phyloP scores from a whole-genome alignment of 306 rosid species.

The Prosopis cineraria region DNA sequence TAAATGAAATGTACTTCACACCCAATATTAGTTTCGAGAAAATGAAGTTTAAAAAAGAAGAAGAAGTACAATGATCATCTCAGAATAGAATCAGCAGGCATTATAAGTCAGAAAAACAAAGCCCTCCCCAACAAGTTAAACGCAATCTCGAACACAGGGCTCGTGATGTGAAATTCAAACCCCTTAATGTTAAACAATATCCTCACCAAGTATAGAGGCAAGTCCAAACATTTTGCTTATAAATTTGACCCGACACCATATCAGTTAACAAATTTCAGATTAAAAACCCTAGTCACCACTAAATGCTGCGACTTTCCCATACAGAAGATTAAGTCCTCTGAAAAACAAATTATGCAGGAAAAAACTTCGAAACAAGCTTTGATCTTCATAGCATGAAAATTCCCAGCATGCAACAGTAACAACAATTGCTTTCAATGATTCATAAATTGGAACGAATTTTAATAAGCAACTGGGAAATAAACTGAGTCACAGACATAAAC shows the following conservation, averaged over 20 bases:
- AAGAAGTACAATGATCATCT: too few species aligned
- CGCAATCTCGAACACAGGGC: not conserved
- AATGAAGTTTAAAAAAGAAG: not conserved
- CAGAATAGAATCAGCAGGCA: not conserved
- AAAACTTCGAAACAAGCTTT: not conserved
- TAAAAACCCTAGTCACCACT: constrained; percentile 28
- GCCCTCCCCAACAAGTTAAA: not conserved
- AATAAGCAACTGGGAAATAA: not conserved
- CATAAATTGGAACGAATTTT: not conserved
- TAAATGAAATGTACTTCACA: not conserved
- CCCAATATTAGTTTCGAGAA: constrained; percentile 2
- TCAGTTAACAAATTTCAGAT: constrained; percentile 19
- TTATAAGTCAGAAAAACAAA: not conserved
- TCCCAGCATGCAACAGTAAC: not conserved
- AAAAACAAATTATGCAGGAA: not conserved
- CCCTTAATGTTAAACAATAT: not conserved
- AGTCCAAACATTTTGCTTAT: constrained; percentile 33
- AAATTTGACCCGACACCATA: constrained; percentile 5
- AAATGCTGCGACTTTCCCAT: not conserved
- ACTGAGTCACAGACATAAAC: constrained; percentile 25
- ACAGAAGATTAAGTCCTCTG: not conserved
- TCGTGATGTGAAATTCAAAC: constrained; percentile 14
- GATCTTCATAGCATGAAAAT: constrained; percentile 31
- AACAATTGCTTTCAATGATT: not conserved
- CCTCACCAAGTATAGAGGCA: constrained; percentile 1